Evolutionary conservation across 2,329 filamentous ascomycete genomes (phyloP), one percentile per base, ranked within the genome.

Genomic region (Cytospora piceae): DNA sequence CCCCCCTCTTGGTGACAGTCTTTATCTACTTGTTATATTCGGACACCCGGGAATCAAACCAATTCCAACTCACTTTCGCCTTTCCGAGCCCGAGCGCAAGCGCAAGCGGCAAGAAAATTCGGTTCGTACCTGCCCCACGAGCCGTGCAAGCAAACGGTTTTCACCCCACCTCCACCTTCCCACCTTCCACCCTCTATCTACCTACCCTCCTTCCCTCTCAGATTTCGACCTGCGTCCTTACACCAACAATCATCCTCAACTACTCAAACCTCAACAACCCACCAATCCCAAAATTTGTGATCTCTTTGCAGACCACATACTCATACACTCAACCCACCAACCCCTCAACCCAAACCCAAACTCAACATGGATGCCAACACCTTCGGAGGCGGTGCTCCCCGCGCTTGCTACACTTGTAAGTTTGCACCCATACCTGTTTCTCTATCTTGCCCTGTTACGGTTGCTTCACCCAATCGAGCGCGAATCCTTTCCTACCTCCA

Each of bases 351-450:
- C 31, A 34, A n/a, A 34, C 58, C 58, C 51, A 65, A 61, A 64
- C 66, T 62, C 68, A 75, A 67, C 61, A 79, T 79, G 77, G 77
- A 79, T 68, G 76, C 67, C 71, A 67, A 68, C 64, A 69, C 67
- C 68, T 70, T 69, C 70, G 70, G 69, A 58, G 75, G 72, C 66
- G 60, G 60, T 63, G 60, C 60, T 63, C 60, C 60, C 49, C 79
- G 80, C 70, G 78, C 77, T 69, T 83, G 81, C 77, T 83, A 82
- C 77, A 83, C 80, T 73, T 83, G 81, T 83, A 75, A 78, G 81
- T 83, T 71, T 69, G 57, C 58, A 56, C 53, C 54, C 29, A 31
- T 63, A 63, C 64, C 64, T 70, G 67, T 64, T 68, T 65, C 70
- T 70, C 69, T 61, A 67, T 68, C 68, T 61, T 66, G 62, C 58